Evolutionary conservation across 2,329 filamentous ascomycete species (phyloP).

Genomic region (Aspergillus flavus): DNA sequence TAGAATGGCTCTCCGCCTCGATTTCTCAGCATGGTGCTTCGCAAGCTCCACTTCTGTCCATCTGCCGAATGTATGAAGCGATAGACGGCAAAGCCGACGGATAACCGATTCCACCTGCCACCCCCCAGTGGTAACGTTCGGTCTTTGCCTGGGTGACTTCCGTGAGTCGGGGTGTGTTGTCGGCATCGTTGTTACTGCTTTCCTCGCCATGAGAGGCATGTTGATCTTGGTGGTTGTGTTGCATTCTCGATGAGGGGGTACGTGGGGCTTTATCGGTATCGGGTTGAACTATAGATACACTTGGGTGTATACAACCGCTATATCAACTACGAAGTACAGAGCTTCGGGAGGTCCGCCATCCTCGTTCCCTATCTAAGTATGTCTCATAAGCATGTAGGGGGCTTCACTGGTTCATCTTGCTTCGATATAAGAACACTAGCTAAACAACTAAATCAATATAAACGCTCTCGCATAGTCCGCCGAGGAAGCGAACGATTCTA

Average conservation of each 20-base stretch:
- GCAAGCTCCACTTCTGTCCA: background rate
- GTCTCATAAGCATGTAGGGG: too few species aligned
- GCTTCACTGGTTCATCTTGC: too few species aligned
- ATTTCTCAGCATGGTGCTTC: background rate
- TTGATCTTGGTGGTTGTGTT: background rate
- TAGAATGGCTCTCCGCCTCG: background rate
- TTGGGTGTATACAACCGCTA: background rate
- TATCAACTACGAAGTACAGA: background rate
- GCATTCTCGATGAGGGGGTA: background rate
- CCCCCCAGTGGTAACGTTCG: background rate
- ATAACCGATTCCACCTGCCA: conserved; percentile 13
- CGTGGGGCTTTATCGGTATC: background rate
- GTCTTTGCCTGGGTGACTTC: background rate
- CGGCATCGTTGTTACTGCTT: background rate
- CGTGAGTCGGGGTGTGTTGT: background rate
- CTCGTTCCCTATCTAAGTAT: too few species aligned
- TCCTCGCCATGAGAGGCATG: background rate
- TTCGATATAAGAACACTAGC: too few species aligned
- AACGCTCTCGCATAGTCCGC: too few species aligned
- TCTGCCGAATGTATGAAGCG: conserved; percentile 26
- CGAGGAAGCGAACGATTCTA: too few species aligned
- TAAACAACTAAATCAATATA: too few species aligned
- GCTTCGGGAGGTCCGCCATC: too few species aligned
- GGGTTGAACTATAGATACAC: too few species aligned
- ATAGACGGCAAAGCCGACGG: conserved; percentile 18